Evolutionary conservation across 208 protist species (phyloP).

Genomic region (Angomonas ambiguus): DNA sequence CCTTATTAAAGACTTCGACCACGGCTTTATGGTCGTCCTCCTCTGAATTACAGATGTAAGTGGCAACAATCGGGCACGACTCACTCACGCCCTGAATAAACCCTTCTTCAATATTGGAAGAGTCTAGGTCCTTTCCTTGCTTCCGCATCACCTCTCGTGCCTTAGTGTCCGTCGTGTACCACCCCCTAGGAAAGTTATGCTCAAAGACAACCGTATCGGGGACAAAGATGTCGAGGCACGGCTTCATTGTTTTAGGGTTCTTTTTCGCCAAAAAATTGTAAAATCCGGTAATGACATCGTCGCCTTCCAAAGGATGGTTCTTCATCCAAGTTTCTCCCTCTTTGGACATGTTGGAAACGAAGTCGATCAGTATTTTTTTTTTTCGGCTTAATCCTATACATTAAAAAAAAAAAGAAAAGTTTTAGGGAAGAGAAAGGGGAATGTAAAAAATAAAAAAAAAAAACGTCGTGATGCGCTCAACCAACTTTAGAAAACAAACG

Average conservation of each 20-base stretch:
- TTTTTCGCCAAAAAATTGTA: constrained; percentile 80
- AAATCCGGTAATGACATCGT: constrained; percentile 70
- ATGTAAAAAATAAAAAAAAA: neutral
- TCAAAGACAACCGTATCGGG: constrained; percentile 89
- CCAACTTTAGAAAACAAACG: neutral
- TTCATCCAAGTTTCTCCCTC: constrained; percentile 70
- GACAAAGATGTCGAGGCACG: constrained; percentile 64
- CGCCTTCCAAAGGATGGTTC: constrained; percentile 83
- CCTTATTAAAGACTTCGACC: constrained; percentile 85
- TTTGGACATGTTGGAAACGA: constrained; percentile 2
- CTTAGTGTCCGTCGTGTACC: constrained; percentile 85
- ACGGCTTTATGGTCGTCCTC: constrained; percentile 45
- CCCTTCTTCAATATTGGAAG: constrained; percentile 68
- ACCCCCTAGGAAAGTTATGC: constrained; percentile 86
- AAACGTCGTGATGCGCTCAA: no score
- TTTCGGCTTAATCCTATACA: neutral
- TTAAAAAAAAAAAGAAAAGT: neutral
- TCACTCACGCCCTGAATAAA: constrained; percentile 42
- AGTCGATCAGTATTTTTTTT: neutral
- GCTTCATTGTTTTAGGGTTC: constrained; percentile 84
- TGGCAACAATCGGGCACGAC: constrained; percentile 63
- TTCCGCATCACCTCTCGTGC: constrained; percentile 76
- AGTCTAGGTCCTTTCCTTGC: constrained; percentile 84
- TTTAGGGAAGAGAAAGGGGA: neutral
- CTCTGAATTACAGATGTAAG: constrained; percentile 63